phyloP scores from a whole-genome alignment of 1,284 basidiomycete species.

The Ceraceosorus guamensis region DNA sequence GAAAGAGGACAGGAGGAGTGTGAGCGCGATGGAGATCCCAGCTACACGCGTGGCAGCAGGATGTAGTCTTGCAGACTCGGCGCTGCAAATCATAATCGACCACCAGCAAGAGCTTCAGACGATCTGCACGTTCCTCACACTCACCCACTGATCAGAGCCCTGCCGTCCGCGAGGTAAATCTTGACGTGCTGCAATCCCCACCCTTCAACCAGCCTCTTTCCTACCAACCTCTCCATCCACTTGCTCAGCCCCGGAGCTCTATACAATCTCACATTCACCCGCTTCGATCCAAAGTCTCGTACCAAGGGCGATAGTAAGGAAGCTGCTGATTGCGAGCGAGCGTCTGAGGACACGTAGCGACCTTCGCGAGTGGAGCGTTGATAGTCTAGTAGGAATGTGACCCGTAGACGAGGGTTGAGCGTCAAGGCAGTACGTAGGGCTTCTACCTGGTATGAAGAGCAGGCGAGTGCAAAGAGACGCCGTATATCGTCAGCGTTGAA shows the following conservation, averaged over 20 bases:
- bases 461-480: background rate
- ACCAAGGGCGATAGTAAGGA: slow-evolving; percentile 42
- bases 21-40: too few species aligned
- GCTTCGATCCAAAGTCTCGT: slow-evolving; percentile 59
- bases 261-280: slow-evolving; percentile 66
- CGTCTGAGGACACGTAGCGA: background rate
- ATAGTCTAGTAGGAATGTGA: slow-evolving; percentile 75
- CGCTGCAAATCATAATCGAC: background rate
- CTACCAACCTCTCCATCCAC: slow-evolving; percentile 67
- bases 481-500: background rate
- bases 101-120: too few species aligned
- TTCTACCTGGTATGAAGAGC: slow-evolving; percentile 6
- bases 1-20: too few species aligned
- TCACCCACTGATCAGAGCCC: slow-evolving; percentile 85
- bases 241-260: slow-evolving; percentile 71
- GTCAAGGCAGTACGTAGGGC: slow-evolving; percentile 20
- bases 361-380: slow-evolving; percentile 79
- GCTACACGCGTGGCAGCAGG: too few species aligned
- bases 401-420: slow-evolving; percentile 59
- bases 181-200: slow-evolving; percentile 99
- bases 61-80: too few species aligned
- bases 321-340: slow-evolving; percentile 51
- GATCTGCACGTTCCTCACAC: background rate
- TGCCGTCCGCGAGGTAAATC: slow-evolving; percentile 85
- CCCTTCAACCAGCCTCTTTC: slow-evolving; percentile 90